Evolutionary conservation across 1,284 basidiomycete genomes (phyloP), one percentile per base, ranked within the genome.

Genomic region (Malassezia sympodialis): DNA sequence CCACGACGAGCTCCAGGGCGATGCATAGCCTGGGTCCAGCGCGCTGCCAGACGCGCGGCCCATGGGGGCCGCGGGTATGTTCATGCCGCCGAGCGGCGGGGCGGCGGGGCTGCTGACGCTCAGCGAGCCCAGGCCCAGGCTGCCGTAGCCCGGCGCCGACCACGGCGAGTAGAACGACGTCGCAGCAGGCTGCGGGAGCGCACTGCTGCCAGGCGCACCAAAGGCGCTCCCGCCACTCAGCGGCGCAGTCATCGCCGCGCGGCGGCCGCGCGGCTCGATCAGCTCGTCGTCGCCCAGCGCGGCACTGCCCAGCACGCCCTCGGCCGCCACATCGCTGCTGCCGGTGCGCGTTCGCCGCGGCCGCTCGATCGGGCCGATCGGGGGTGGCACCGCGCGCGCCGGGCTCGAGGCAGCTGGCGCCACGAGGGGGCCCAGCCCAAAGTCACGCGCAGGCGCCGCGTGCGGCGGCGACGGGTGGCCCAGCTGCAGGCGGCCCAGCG

Each of bases 241-340:
- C 5, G 67, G 65, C 50, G 66, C 60, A 5, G 37, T 42, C 19
- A 48, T 27, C 30, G 62, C 62, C 19, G 59, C 59, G n/a, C 70
- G 48, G 26, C 67, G 56, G 24, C 63, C 67, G 46, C 62, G 60
- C 27, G 72, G 72, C 52, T 69, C 66, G 27, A 73, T 58, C 21
- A 69, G 61, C 59, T 73, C 72, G 58, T 73, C 72, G 40, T 73
- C 72, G 28, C 69, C 67, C 6, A 73, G 63, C 26, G 72, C 72
- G 6, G 70, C 66, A 53, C 72, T 73, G 43, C 72, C 72, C 1
- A 73, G 61, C 30, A 73, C 71, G 27, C 68, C 67, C 47, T 71
- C 67, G 2, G 62, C 66, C 60, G 57, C 32, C 58, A 35, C 26
- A 12, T 49, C 46, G 19, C 24, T 37, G 35, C 45, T 21, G 17